Evolutionary conservation across 176 grass and related monocot species (phyloP), one percentile per base, ranked within the genome.

Genomic region (Guadua angustifolia): DNA sequence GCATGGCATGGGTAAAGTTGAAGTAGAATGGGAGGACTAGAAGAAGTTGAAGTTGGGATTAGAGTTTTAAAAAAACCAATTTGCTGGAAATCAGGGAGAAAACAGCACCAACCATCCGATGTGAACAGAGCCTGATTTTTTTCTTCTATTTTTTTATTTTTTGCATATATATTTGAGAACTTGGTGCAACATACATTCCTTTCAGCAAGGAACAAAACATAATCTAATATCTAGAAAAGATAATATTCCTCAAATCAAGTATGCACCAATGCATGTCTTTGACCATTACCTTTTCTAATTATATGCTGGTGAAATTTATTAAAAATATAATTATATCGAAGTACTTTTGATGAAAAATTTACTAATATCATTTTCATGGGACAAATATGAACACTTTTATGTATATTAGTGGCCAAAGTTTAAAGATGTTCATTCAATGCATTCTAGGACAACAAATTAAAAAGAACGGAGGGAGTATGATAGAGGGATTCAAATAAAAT

Each of bases 91-190:
- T 80, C 78, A 24, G 18, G 35, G 18, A 55, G 38, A 81, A 81
- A 51, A 22, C 64, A 69, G 78, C 21, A n/a, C 35, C 35, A 26
- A 52, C 63, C 14, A 1, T 80, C 63, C 13, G 68, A 42, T 80
- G 47, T 53, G 78, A 80, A 39, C 13, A 77, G 21, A 53, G 33
- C n/a, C 66, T 80, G n/a, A n/a, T n/a, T n/a, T n/a, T n/a, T n/a
- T n/a, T n/a, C n/a, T n/a, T n/a, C n/a, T n/a, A n/a, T n/a, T n/a
- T n/a, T 1, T 29, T 29, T 29, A 1, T 29, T 29, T 29, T 29
- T 29, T 29, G 29, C 29, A 29, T 29, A 29, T 29, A 29, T 1
- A 29, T 29, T 47, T 71, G 69, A 47, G 13, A n/a, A 71, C 43
- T 71, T 71, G 43, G n/a, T 56, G 8, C 64, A 55, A 42, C 29